Base-by-base conservation (phyloP, 257 asterid genomes). In the Osmanthus fragrans region DNA sequence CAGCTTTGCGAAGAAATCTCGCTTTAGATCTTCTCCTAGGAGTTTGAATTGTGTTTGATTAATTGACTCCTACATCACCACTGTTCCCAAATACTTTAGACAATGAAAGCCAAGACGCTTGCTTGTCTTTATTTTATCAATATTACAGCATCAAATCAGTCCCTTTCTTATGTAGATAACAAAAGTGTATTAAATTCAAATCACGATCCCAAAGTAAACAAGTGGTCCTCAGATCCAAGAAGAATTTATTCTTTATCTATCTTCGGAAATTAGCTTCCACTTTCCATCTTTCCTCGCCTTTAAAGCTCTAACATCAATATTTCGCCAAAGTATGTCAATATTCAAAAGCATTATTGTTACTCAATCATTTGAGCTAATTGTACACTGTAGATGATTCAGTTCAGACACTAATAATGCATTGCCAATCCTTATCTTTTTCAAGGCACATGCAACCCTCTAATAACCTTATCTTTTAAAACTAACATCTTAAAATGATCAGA, bases 371-470 rank as follows among this genome's bases (percentile, higher is more conserved):
- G 58, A 76, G 56, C 49, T 60, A 56, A 66, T 18, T 25, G 25
- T 32, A 60, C 60, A 70, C n/a, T 33, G 27, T 25, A 72, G 25
- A 56, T 23, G 54, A 63, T 71, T n/a, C 58, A 29, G 27, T 8
- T 72, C 16, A 73, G 33, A 9, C 15, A 47, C 74, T 47, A 29
- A 67, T 74, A 73, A 73, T 79, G 82, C 75, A 54, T 19, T 69
- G 68, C 29, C 36, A 75, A 56, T 40, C 37, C 72, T 65, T 23
- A 60, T 51, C 69, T 21, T 76, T 76, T 65, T 45, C 36, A 2
- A 77, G 56, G 73, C 81, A 72, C 78, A 81, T 71, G 84, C 58
- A 80, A 65, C 49, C 29, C 72, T 75, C 51, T 12, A 42, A 68
- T 70, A 8, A 30, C 54, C 71, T 32, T 56, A 81, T 60, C 21